Conservation (phyloP, 768 basidiomycete species). For the Suillus luteus region DNA sequence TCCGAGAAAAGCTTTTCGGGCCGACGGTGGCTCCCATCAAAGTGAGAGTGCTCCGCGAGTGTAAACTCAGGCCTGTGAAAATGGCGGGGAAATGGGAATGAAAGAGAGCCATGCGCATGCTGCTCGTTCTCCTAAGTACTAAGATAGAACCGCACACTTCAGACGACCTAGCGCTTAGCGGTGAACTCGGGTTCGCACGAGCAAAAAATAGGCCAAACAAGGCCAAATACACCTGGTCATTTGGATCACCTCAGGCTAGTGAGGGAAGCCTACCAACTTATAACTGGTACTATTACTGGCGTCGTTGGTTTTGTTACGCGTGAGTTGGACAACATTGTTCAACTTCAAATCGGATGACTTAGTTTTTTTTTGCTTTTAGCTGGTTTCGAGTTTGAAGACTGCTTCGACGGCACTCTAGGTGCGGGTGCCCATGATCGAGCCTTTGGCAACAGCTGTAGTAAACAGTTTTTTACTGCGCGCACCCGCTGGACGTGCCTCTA, state of each 20-base stretch:
- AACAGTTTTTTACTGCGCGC: slow-evolving; percentile 43
- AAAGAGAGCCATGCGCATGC: neutral
- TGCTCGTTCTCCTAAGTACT: neutral
- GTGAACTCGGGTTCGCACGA: neutral
- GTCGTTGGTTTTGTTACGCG: slow-evolving; percentile 1
- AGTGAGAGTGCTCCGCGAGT: neutral
- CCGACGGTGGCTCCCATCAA: neutral
- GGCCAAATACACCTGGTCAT: neutral
- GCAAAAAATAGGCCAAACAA: neutral
- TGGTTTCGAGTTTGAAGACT: slow-evolving; percentile 4
- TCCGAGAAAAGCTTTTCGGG: neutral
- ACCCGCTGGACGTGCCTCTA: slow-evolving; percentile 25
- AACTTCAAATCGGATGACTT: neutral
- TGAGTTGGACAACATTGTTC: neutral
- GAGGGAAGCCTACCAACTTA: neutral
- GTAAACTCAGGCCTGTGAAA: neutral
- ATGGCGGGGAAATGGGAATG: neutral
- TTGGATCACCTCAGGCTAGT: neutral
- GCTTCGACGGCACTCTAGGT: slow-evolving; percentile 21
- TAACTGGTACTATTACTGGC: neutral
- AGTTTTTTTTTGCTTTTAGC: neutral
- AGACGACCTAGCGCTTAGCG: too few relatives aligned
- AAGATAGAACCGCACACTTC: neutral
- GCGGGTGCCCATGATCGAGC: slow-evolving; percentile 61
- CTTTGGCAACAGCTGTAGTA: slow-evolving; percentile 55